These are phyloP conservation scores for Termitomyces sp. DNA, from an alignment of 768 basidiomycete genomes.

Conservation along the genomic window DNA sequence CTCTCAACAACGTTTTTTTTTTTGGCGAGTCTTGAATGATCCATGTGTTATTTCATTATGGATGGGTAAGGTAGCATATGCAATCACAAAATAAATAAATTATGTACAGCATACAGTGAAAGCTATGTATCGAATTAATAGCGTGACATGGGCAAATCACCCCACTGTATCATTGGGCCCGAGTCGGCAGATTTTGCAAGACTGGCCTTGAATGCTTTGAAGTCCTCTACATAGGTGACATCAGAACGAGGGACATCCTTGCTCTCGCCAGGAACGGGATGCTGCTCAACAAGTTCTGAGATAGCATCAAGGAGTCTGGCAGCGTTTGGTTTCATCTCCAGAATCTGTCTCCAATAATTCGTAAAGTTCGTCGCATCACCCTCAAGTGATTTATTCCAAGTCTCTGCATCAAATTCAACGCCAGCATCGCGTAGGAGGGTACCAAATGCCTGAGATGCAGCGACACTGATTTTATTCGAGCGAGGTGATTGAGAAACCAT, in stretches of 20 bases:
- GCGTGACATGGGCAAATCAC: slow-evolving; percentile 59
- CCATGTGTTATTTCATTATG: not conserved
- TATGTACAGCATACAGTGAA: not conserved
- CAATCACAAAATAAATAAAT: not conserved
- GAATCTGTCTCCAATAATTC: slow-evolving; percentile 53
- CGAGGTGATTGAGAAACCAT: slow-evolving; percentile 65
- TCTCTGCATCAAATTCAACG: slow-evolving; percentile 43
- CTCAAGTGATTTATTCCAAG: slow-evolving; percentile 46
- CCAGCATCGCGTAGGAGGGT: slow-evolving; percentile 39
- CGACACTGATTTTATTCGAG: slow-evolving; percentile 54
- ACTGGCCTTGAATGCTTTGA: slow-evolving; percentile 57
- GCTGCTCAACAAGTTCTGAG: slow-evolving; percentile 46
- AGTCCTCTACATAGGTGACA: slow-evolving; percentile 61
- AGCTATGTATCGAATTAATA: slow-evolving; percentile 28
- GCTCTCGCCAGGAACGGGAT: slow-evolving; percentile 51
- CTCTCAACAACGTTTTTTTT: not conserved
- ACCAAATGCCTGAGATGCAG: slow-evolving; percentile 61
- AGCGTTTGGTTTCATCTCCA: slow-evolving; percentile 34
- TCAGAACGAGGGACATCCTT: slow-evolving; percentile 37
- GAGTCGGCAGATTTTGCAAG: slow-evolving; percentile 51
- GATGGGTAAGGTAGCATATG: not conserved
- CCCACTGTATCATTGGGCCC: slow-evolving; percentile 69
- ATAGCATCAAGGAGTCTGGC: slow-evolving; percentile 47
- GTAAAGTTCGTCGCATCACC: slow-evolving; percentile 54
- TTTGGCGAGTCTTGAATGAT: not conserved